Evolutionary conservation across 306 rosid genomes (phyloP), one percentile per base, ranked within the genome.

Genomic region (Glycyrrhiza uralensis): DNA sequence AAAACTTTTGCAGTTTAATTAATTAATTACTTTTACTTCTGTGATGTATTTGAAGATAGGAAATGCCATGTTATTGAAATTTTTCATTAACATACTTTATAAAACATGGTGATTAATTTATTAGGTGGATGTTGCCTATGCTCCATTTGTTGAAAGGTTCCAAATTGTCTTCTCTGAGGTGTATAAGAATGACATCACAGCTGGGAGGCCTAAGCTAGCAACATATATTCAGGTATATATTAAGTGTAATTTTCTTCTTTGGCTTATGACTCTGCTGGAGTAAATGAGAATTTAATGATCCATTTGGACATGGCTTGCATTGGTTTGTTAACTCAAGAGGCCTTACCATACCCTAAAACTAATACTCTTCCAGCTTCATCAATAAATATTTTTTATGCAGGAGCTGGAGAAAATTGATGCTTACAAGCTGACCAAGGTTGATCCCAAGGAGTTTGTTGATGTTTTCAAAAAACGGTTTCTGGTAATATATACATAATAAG

Each of bases 191-290:
- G 86, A 87, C 46, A 70, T 87, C 51, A 66, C 84, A 2, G 59
- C 69, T 42, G 86, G 92, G 54, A 87, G 90, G 77, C 87, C 92
- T 30, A 85, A 87, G 58, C 84, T 89, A 35, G 82, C 84, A 1
- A 57, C 81, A 58, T 90, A 85, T 85, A 66, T 85, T 17, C 87
- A 85, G 92, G 92, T 87, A 88, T 20, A 10, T 23, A n/a, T 15
- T 28, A 11, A 4, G 5, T 24, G 11, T 35, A 2, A 33, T 6
- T 12, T 71, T 46, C 36, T 57, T 57, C 44, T 72, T 4, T 17
- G 35, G 46, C 32, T 38, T 39, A n/a, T n/a, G n/a, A n/a, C n/a
- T n/a, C n/a, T n/a, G n/a, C 6, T 9, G 1, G 3, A 10, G 51
- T 52, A 49, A 15, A 20, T 26, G 18, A 8, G 29, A 46, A 26